Evolutionary conservation across 768 basidiomycete species (phyloP).

Genomic region (Mycena amicta): DNA sequence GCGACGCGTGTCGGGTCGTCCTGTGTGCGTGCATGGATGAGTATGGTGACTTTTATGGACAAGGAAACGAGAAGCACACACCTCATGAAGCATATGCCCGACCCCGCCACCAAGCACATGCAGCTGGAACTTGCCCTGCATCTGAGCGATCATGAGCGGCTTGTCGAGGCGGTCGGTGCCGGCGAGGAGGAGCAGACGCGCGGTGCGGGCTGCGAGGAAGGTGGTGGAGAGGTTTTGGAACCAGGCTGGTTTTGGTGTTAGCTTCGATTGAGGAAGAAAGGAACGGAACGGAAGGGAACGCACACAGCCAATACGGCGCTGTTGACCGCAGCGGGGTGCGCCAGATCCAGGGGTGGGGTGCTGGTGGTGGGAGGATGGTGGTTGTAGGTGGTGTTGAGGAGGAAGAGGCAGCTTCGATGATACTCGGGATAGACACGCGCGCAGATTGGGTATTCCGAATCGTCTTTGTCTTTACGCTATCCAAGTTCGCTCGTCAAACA

Average conservation of each 20-base stretch:
- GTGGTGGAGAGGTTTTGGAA: conserved; percentile 79
- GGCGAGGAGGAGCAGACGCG: conserved; percentile 86
- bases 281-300: conserved; percentile 26
- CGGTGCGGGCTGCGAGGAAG: conserved; percentile 78
- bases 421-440: conserved; percentile 84
- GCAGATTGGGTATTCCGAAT: conserved; percentile 84
- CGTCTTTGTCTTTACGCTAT: conserved; percentile 76
- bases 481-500: background rate
- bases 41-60: too few relatives aligned
- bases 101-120: conserved; percentile 76
- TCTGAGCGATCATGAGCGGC: conserved; percentile 94
- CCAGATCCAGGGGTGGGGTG: conserved; percentile 63
- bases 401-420: conserved; percentile 52
- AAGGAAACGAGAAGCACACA: conserved; percentile 32
- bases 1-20: conserved; percentile 86
- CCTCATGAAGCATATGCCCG: conserved; percentile 96
- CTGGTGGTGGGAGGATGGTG: conserved; percentile 40
- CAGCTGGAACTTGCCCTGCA: conserved; percentile 96
- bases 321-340: conserved; percentile 82
- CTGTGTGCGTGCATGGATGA: too few relatives aligned
- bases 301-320: conserved; percentile 89
- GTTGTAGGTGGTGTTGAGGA: too few relatives aligned
- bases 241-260: too few relatives aligned
- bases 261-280: background rate
- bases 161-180: conserved; percentile 92